Evolutionary conservation across 441 rosid genomes (phyloP), one percentile per base, ranked within the genome.

Genomic region (Eruca vesicaria): DNA sequence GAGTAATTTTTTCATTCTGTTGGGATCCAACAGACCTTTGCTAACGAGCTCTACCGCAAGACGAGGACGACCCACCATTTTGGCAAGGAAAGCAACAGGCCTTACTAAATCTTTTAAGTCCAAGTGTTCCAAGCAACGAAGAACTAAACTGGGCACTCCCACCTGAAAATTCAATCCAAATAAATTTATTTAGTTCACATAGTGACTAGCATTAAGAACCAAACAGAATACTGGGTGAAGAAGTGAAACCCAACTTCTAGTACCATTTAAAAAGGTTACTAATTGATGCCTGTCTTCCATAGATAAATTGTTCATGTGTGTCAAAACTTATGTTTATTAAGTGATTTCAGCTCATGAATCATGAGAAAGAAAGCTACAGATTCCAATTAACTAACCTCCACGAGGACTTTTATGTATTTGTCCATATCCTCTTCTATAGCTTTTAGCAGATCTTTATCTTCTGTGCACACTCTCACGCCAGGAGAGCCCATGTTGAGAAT

Each of bases 391-490:
- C 84, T 81, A 61, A 96, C 98, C 98, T 96, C 98, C 64, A 92
- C 21, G 71, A 96, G 98, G 63, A 87, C 81, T 80, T 87, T 92
- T 21, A 88, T 83, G 85, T 93, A 96, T 74, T 86, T 88, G 55
- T 89, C 98, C 97, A 93, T 88, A 78, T 89, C 97, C 79, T 93
- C 97, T 85, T 90, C 90, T 43, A 93, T 89, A 65, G 94, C 89
- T 81, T 87, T 96, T 69, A 80, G 80, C 87, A 86, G 82, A 60
- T 86, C 88, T 80, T 81, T 89, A 83, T 92, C 98, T 89, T 88
- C 98, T 80, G 84, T 69, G 84, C 86, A 88, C 63, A 89, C 86
- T 84, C 84, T 86, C 41, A 88, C 90, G 69, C 96, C 98, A 66
- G 93, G 88, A 61, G 97, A 87, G 33, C 92, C 97, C 87, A 82